phyloP scores from a whole-genome alignment of 345 rosid genomes.

The Dovyalis caffra region DNA sequence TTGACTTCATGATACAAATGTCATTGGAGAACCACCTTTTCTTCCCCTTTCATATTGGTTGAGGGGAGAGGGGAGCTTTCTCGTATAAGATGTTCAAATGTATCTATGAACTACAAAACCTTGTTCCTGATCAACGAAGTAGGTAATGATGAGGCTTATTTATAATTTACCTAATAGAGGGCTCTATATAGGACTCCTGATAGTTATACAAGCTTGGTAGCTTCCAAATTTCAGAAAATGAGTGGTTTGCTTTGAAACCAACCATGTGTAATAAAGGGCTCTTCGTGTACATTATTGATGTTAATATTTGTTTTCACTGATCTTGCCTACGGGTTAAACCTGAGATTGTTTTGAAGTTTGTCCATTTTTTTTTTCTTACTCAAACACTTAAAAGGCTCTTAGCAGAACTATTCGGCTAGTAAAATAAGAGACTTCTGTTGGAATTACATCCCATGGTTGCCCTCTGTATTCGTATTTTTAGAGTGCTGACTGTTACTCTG shows the following conservation, averaged over 20 bases:
- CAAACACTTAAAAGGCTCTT: no score
- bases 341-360: neutral
- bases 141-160: neutral
- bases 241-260: no score
- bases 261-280: no score
- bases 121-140: neutral
- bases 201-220: no score
- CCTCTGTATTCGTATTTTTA: neutral
- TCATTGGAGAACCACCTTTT: neutral
- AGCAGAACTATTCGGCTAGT: no score
- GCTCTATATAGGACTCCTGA: neutral
- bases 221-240: no score
- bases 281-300: neutral
- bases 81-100: neutral
- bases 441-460: neutral
- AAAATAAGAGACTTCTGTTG: no score
- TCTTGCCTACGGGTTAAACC: neutral
- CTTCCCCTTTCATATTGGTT: neutral
- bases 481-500: neutral
- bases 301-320: neutral
- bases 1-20: neutral
- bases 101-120: neutral
- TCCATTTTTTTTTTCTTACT: no score
- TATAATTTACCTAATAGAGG: neutral
- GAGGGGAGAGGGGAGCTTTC: neutral